A percentile compares a stretch with the other conserved stretches of the same genome.
These are phyloP conservation scores for Diplodia scrobiculata DNA, from an alignment of 2,329 filamentous ascomycete species.

Conservation along the genomic window DNA sequence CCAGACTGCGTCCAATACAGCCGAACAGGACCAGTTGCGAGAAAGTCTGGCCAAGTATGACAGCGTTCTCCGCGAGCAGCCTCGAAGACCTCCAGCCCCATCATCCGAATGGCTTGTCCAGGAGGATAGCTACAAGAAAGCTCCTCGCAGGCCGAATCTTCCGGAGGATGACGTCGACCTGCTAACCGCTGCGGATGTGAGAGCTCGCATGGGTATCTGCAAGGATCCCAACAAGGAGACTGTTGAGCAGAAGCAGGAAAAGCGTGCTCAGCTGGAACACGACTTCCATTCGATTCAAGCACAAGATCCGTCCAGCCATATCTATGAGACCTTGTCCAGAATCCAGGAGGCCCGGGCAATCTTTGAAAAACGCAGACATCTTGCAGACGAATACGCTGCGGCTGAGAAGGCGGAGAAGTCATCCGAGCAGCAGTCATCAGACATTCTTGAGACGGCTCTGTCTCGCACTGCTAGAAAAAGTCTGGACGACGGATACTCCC, in stretches of 20 bases:
- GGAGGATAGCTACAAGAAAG: background rate
- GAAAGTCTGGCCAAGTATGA: slow-evolving; percentile 15
- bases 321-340: background rate
- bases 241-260: slow-evolving; percentile 31
- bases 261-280: slow-evolving; percentile 38
- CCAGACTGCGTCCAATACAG: background rate
- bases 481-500: slow-evolving; percentile 19
- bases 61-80: background rate
- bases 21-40: slow-evolving; percentile 1
- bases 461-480: background rate
- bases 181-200: slow-evolving; percentile 47
- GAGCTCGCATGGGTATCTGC: slow-evolving; percentile 47
- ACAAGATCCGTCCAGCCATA: background rate
- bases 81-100: slow-evolving; percentile 12
- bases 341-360: slow-evolving; percentile 30
- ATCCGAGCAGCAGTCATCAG: slow-evolving; percentile 25
- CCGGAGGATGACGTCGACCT: slow-evolving; percentile 47
- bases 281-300: slow-evolving; percentile 34
- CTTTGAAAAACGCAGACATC: background rate
- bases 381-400: background rate
- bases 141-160: slow-evolving; percentile 29
- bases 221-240: slow-evolving; percentile 32
- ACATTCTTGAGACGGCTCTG: slow-evolving; percentile 19
- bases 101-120: slow-evolving; percentile 23
- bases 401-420: background rate